Conservation (phyloP, 1,284 basidiomycete species). For the Ustilago shanxiensis region DNA sequence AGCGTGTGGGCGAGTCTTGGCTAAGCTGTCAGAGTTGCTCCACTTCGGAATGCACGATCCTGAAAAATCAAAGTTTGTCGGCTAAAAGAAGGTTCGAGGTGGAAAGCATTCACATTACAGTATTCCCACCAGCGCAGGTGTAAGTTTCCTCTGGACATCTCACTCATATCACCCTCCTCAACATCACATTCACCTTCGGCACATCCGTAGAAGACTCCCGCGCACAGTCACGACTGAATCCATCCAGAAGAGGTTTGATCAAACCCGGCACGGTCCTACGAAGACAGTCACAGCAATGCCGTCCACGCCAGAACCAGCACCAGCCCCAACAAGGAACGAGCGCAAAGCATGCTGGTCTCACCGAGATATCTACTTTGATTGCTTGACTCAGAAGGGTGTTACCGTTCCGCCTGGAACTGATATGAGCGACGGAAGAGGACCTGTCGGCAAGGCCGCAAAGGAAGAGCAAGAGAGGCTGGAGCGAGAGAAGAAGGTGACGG, state of each 20-base stretch:
- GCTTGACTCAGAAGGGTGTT: slow-evolving; percentile 58
- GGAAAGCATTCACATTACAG: too few relatives aligned
- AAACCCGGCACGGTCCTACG: neutral
- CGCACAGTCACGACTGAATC: neutral
- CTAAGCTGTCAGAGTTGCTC: slow-evolving; percentile 25
- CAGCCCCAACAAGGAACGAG: slow-evolving; percentile 60
- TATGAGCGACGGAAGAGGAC: slow-evolving; percentile 62
- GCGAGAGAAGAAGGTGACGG: slow-evolving; percentile 30
- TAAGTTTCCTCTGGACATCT: neutral
- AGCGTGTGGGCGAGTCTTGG: slow-evolving; percentile 20
- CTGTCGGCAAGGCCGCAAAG: slow-evolving; percentile 51
- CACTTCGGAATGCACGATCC: neutral
- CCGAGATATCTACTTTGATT: slow-evolving; percentile 66
- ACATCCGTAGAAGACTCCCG: neutral
- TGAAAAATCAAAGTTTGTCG: slow-evolving; percentile 2
- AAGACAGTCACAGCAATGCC: slow-evolving; percentile 13
- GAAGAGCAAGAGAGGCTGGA: slow-evolving; percentile 49
- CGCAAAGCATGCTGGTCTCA: slow-evolving; percentile 65
- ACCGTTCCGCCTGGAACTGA: slow-evolving; percentile 67
- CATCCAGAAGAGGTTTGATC: neutral
- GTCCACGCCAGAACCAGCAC: slow-evolving; percentile 37
- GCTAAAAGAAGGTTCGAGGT: slow-evolving; percentile 7
- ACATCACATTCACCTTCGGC: slow-evolving; percentile 9
- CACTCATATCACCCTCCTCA: slow-evolving; percentile 3
- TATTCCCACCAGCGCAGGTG: neutral